A percentile compares a stretch with the other conserved stretches of the same genome.
Conservation (phyloP, 768 basidiomycete species). For the Boletus rufocinnamomeus region DNA sequence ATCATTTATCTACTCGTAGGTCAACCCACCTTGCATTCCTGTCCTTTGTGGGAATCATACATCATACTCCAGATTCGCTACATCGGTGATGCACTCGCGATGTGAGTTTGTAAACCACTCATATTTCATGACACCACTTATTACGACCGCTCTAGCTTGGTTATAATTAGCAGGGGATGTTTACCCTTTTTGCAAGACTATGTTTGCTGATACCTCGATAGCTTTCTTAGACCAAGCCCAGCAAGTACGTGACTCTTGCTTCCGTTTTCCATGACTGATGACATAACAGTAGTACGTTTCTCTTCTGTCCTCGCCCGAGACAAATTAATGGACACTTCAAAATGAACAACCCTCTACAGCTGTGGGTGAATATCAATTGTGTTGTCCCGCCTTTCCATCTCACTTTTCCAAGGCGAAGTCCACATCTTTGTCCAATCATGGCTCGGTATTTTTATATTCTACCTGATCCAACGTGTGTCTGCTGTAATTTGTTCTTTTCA, state of each 20-base stretch:
- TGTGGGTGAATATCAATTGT: slow-evolving; percentile 11
- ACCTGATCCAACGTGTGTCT: slow-evolving; percentile 6
- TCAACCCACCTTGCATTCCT: background rate
- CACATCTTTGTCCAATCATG: slow-evolving; percentile 12
- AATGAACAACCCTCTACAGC: slow-evolving; percentile 1
- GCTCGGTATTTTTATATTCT: background rate
- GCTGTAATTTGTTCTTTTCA: background rate
- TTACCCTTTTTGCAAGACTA: background rate
- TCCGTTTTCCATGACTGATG: background rate
- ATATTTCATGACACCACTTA: background rate
- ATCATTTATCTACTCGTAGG: slow-evolving; percentile 24
- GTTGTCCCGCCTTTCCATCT: background rate
- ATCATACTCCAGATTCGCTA: slow-evolving; percentile 24
- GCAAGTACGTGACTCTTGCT: slow-evolving; percentile 4
- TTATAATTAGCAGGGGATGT: slow-evolving; percentile 7
- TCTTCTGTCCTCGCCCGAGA: background rate
- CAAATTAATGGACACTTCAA: background rate
- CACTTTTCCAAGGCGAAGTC: slow-evolving; percentile 9
- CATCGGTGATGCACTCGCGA: slow-evolving; percentile 21
- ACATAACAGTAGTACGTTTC: slow-evolving; percentile 11
- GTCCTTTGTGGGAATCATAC: background rate
- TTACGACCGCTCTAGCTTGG: slow-evolving; percentile 6
- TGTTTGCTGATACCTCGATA: background rate
- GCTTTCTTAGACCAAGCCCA: slow-evolving; percentile 14
- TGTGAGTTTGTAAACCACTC: slow-evolving; percentile 10